Percentiles rank a stretch among this genome's conserved stretches.
Evolutionary conservation across 306 rosid species (phyloP).

Genomic region (Castanospermum australe): DNA sequence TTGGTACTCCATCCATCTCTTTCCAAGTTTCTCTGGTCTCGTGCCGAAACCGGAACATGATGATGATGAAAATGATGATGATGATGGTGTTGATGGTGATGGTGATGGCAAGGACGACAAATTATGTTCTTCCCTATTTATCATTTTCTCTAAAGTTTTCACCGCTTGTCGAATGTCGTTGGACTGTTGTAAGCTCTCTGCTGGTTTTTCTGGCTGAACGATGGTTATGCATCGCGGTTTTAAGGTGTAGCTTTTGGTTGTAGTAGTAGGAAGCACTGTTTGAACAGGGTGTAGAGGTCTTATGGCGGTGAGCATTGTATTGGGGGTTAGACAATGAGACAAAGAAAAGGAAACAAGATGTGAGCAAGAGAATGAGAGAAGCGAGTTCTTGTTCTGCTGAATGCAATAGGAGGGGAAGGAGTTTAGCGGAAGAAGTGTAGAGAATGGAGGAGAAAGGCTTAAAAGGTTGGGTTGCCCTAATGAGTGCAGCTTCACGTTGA

Average conservation of each 20-base stretch:
- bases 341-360: too few relatives aligned
- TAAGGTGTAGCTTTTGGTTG: neutral
- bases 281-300: constrained; percentile 19
- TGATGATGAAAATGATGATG: too few relatives aligned
- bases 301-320: constrained; percentile 31
- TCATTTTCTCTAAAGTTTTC: constrained; percentile 4
- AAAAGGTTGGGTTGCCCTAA: too few relatives aligned
- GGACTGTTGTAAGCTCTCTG: neutral
- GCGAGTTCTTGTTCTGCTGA: neutral
- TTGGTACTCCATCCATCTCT: constrained; percentile 78
- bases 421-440: too few relatives aligned
- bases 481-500: too few relatives aligned
- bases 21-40: constrained; percentile 24
- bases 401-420: neutral
- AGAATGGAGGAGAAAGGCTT: too few relatives aligned
- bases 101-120: neutral
- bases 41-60: neutral
- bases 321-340: neutral
- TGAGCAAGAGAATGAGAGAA: neutral
- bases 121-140: neutral
- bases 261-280: neutral
- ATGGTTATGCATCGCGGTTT: constrained; percentile 33
- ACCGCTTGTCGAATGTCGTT: neutral
- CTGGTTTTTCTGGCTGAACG: neutral
- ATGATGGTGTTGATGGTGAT: neutral